These are phyloP conservation scores for Xylaria sp. DNA, from an alignment of 2,329 filamentous ascomycete species.

Conservation along the genomic window DNA sequence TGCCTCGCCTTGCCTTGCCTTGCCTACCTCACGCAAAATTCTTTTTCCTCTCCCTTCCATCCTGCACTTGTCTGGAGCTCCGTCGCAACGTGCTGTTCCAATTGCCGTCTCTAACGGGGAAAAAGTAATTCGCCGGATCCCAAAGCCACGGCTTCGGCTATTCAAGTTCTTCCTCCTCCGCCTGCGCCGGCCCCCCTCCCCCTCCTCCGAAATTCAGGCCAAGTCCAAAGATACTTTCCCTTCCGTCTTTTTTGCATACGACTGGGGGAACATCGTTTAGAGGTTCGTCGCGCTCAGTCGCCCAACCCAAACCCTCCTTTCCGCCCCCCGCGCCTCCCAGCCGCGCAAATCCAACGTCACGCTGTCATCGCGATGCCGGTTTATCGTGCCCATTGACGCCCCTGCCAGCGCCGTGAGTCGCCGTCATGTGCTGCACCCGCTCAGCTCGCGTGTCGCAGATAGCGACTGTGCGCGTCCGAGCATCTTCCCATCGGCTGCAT, in stretches of 20 bases:
- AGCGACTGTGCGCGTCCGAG: background rate
- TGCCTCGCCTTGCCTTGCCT: background rate
- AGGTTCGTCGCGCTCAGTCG: constrained; percentile 25
- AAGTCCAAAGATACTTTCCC: background rate
- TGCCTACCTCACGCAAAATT: constrained; percentile 34
- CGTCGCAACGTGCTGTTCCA: constrained; percentile 9
- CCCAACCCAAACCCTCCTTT: background rate
- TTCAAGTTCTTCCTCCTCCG: constrained; percentile 34
- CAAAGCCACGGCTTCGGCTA: constrained; percentile 19
- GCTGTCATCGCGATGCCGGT: constrained; percentile 1
- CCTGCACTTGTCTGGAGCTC: constrained; percentile 12
- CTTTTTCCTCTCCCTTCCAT: constrained; percentile 37
- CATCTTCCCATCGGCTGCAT: background rate
- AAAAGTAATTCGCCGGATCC: constrained; percentile 32
- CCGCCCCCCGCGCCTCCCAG: background rate
- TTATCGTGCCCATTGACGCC: background rate
- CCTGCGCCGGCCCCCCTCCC: constrained; percentile 23
- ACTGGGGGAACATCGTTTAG: constrained; percentile 17
- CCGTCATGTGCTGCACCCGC: background rate
- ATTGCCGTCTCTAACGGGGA: constrained; percentile 21
- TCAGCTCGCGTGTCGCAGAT: background rate
- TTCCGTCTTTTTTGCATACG: constrained; percentile 1
- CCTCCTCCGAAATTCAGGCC: constrained; percentile 8
- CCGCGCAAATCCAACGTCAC: background rate
- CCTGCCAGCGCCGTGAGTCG: too few relatives aligned